Evolutionary conservation across 495 filamentous ascomycete genomes (phyloP).

Genomic region (Hyaloscypha finlandica): DNA sequence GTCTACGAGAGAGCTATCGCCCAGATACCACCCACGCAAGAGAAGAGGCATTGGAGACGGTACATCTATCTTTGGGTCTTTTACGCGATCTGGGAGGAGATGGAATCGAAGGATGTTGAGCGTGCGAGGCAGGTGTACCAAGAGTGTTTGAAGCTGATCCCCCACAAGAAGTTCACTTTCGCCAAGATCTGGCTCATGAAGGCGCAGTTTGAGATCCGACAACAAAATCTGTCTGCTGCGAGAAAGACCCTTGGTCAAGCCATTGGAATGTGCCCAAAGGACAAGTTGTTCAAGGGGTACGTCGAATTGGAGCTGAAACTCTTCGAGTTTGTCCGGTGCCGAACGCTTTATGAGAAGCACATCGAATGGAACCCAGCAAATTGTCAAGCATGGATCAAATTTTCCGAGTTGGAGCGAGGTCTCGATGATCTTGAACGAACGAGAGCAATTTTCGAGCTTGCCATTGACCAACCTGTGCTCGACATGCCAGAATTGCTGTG

Average conservation of each 20-base stretch:
- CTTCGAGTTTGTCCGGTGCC: constrained; percentile 88
- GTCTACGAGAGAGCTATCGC: constrained; percentile 96
- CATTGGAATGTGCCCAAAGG: constrained; percentile 93
- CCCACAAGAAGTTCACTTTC: constrained; percentile 97
- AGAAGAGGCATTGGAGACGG: constrained; percentile 95
- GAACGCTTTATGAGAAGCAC: constrained; percentile 90
- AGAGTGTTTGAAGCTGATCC: constrained; percentile 83
- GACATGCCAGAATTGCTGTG: constrained; percentile 98
- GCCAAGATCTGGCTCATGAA: constrained; percentile 94
- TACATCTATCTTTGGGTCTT: constrained; percentile 99
- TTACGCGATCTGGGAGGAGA: constrained; percentile 94
- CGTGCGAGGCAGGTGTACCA: constrained; percentile 89
- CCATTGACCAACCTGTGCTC: constrained; percentile 76
- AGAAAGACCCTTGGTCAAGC: constrained; percentile 87
- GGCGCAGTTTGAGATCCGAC: constrained; percentile 90
- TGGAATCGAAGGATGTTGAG: constrained; percentile 73
- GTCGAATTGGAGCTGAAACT: constrained; percentile 88
- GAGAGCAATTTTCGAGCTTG: constrained; percentile 91
- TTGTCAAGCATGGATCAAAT: constrained; percentile 91
- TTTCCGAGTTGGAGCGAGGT: constrained; percentile 86
- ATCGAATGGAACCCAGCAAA: constrained; percentile 89
- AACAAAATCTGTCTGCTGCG: constrained; percentile 74
- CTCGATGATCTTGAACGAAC: constrained; percentile 86
- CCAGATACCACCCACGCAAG: constrained; percentile 91
- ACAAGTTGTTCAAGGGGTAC: constrained; percentile 92